Conservation (phyloP, 495 filamentous ascomycete species). For the Penicillium nucicola region DNA sequence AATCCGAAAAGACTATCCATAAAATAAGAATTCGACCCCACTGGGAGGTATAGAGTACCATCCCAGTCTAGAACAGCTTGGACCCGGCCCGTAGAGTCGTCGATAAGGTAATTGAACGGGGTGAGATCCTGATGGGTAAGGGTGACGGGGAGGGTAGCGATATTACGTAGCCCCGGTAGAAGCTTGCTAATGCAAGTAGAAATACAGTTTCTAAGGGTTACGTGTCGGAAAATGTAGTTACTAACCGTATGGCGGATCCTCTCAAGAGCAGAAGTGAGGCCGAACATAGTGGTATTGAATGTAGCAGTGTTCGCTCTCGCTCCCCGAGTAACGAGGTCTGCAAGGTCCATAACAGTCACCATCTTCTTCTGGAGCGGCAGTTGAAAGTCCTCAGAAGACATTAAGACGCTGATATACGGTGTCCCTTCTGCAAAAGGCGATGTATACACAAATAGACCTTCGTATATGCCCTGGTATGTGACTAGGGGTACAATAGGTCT, state of each 20-base stretch:
- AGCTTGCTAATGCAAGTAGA: constrained; percentile 10
- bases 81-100: constrained; percentile 6
- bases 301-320: constrained; percentile 9
- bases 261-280: constrained; percentile 6
- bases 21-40: constrained; percentile 10
- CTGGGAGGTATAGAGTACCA: constrained; percentile 6
- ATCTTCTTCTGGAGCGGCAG: constrained; percentile 12
- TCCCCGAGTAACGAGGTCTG: constrained; percentile 11
- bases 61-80: constrained; percentile 8
- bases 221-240: constrained; percentile 7
- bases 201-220: constrained; percentile 4
- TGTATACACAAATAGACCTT: constrained; percentile 11
- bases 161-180: constrained; percentile 3
- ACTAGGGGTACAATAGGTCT: constrained; percentile 12
- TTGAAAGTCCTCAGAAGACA: constrained; percentile 10
- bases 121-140: constrained; percentile 8
- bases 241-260: constrained; percentile 1
- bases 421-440: constrained; percentile 12
- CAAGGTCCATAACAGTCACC: constrained; percentile 5
- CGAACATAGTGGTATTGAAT: constrained; percentile 5
- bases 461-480: constrained; percentile 11
- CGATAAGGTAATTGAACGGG: constrained; percentile 12
- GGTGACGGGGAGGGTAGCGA: constrained; percentile 5
- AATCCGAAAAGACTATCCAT: constrained; percentile 7
- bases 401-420: constrained; percentile 14